A percentile compares a stretch with the other conserved stretches of the same genome.
phyloP scores from a whole-genome alignment of 352 stramenopile genomes.

The Elongisporangium undulatum region DNA sequence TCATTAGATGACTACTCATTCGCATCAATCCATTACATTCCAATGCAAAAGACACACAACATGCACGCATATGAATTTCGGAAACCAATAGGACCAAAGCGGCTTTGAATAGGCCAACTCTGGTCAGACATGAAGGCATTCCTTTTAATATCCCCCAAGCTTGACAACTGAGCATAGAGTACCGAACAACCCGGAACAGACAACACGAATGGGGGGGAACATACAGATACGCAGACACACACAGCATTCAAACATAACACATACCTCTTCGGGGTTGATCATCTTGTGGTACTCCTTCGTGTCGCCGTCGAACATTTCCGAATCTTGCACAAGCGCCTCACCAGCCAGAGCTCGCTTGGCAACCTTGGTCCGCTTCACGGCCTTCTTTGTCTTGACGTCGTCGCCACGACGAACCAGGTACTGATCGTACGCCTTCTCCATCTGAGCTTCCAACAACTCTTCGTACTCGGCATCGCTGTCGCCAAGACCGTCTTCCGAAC shows the following conservation, averaged over 20 bases:
- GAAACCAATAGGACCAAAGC: slow-evolving; percentile 74
- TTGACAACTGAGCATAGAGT: slow-evolving; percentile 91
- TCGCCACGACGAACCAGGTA: slow-evolving; percentile 76
- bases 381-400: slow-evolving; percentile 77
- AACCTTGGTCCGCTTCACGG: slow-evolving; percentile 82
- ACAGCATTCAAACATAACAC: slow-evolving; percentile 20
- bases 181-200: slow-evolving; percentile 87
- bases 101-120: slow-evolving; percentile 18
- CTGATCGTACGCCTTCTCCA: slow-evolving; percentile 85
- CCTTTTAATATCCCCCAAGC: slow-evolving; percentile 77
- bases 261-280: slow-evolving; percentile 85
- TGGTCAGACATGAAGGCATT: slow-evolving; percentile 85
- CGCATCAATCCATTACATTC: neutral
- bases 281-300: slow-evolving; percentile 79
- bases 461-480: slow-evolving; percentile 81
- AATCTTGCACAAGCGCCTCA: slow-evolving; percentile 73
- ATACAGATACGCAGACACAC: slow-evolving; percentile 15
- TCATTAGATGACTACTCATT: neutral
- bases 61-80: slow-evolving; percentile 29
- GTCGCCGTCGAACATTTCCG: slow-evolving; percentile 81
- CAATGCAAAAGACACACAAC: neutral
- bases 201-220: slow-evolving; percentile 84
- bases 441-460: slow-evolving; percentile 71
- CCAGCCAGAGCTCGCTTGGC: slow-evolving; percentile 80
- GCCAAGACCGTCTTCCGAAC: slow-evolving; percentile 29